Evolutionary conservation across 495 filamentous ascomycete genomes (phyloP), one percentile per base, ranked within the genome.

Genomic region (Saxispiralis lemnorum): DNA sequence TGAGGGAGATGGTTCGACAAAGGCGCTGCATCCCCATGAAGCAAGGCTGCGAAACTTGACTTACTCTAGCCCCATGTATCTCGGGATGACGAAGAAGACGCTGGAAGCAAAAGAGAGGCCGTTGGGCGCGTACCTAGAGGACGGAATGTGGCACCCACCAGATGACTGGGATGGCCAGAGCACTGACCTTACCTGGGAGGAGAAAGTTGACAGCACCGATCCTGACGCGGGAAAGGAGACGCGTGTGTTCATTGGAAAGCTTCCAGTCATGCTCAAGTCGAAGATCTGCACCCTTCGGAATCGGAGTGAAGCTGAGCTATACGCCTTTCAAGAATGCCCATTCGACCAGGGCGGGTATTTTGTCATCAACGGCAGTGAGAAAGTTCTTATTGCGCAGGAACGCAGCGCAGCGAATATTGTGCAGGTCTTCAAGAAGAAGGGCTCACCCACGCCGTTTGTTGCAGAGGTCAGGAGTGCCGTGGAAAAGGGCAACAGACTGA

Each of bases 301-400:
- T 45, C 69, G 87, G 52, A 70, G 70, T 39, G 87, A 95, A 46
- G 73, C 83, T 41, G 74, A 78, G 14, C 69, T 96, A 1, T 93
- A 88, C 55, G 66, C 76, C 10, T 76, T 83, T 61, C 88, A 88
- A 56, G 89, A 99, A 62, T 99, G 89, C 44, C 89, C 92, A 0
- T 96, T 93, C 59, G 89, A 99, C 56, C 88, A 89, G 51, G 89
- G 89, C 38, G 89, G 89, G 44, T 99, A 99, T 52, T 99, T 99
- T 60, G 79, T 99, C 47, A 96, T 99, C 65, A 99, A 96, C 63
- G 89, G 89, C n/a, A 89, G 83, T 58, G 89, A 99, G 59, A 99
- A 99, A 70, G 89, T 99, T 16, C 61, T 99, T 47, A 96, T 99
- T 47, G 92, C 92, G 1, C 89, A 99, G 60, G 89, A 99, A 60